These are phyloP conservation scores for Monosporascus sp. DNA, from an alignment of 2,329 filamentous ascomycete species.

Conservation along the genomic window DNA sequence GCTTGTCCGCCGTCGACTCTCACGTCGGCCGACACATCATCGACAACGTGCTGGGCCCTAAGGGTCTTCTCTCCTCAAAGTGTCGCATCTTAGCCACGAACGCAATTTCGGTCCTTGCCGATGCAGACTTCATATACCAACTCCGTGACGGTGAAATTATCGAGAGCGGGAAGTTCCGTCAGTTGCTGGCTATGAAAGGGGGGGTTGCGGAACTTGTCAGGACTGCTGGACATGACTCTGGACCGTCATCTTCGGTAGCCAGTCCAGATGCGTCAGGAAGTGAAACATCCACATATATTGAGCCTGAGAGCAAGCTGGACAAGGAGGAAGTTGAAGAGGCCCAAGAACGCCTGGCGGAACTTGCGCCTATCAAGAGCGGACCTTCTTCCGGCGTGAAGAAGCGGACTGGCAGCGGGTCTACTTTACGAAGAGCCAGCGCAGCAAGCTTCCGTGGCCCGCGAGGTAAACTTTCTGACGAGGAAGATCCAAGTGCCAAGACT, in stretches of 20 bases:
- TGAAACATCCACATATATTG: conserved; percentile 55
- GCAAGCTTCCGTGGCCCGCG: conserved; percentile 84
- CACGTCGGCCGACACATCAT: conserved; percentile 95
- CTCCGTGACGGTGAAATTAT: conserved; percentile 77
- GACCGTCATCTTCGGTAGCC: conserved; percentile 29
- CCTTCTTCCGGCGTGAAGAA: conserved; percentile 45
- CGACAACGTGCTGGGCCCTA: conserved; percentile 83
- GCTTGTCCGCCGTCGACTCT: conserved; percentile 94
- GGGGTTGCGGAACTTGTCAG: conserved; percentile 81
- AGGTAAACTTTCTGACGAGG: conserved; percentile 80
- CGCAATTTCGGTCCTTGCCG: conserved; percentile 82
- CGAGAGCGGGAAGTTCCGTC: conserved; percentile 85
- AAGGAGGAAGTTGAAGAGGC: conserved; percentile 70
- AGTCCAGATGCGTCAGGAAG: conserved; percentile 47
- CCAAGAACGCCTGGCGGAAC: conserved; percentile 69
- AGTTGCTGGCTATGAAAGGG: conserved; percentile 90
- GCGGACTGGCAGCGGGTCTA: conserved; percentile 67
- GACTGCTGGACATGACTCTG: conserved; percentile 60
- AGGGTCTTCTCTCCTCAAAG: conserved; percentile 77
- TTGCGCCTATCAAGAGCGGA: conserved; percentile 66
- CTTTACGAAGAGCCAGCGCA: conserved; percentile 83
- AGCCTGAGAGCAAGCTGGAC: conserved; percentile 46
- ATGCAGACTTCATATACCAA: conserved; percentile 84
- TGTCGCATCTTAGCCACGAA: conserved; percentile 94
- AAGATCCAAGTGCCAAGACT: conserved; percentile 69